Conservation (phyloP, 257 asterid species). For the Rhazya stricta region DNA sequence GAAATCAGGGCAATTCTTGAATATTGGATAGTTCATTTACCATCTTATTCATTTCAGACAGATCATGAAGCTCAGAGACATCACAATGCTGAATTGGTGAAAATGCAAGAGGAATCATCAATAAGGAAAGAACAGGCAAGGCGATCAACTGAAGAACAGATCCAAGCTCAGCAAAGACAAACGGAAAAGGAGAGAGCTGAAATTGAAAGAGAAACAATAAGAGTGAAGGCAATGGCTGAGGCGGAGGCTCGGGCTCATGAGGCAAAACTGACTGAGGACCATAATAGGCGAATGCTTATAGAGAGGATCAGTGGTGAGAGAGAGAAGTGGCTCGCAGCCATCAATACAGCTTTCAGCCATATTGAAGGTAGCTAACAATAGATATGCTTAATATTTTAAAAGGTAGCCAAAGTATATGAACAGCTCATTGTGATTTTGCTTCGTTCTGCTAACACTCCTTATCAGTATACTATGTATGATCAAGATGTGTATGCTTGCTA, state of each 20-base stretch:
- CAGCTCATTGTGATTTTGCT: neutral
- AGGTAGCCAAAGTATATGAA: constrained; percentile 6
- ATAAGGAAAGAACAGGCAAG: constrained; percentile 82
- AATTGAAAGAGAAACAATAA: constrained; percentile 80
- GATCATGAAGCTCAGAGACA: constrained; percentile 85
- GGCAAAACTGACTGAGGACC: constrained; percentile 88
- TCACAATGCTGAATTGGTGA: constrained; percentile 75
- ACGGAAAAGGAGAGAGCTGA: constrained; percentile 95
- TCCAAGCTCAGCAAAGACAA: constrained; percentile 87
- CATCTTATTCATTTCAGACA: constrained; percentile 43
- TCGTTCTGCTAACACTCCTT: neutral
- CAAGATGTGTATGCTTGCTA: neutral
- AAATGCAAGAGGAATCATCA: constrained; percentile 94
- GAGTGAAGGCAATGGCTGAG: constrained; percentile 88
- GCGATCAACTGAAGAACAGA: constrained; percentile 92
- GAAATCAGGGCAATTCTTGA: constrained; percentile 5
- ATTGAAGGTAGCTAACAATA: constrained; percentile 61
- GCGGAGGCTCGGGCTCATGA: constrained; percentile 95
- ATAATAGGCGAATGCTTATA: constrained; percentile 76
- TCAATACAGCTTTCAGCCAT: constrained; percentile 85
- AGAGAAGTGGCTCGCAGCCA: constrained; percentile 99
- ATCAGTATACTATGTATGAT: neutral
- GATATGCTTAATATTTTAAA: constrained; percentile 7
- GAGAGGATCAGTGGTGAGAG: constrained; percentile 81
- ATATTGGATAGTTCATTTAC: neutral